These are phyloP conservation scores for Boletus tomentosulus DNA, from an alignment of 768 basidiomycete species.

Conservation along the genomic window DNA sequence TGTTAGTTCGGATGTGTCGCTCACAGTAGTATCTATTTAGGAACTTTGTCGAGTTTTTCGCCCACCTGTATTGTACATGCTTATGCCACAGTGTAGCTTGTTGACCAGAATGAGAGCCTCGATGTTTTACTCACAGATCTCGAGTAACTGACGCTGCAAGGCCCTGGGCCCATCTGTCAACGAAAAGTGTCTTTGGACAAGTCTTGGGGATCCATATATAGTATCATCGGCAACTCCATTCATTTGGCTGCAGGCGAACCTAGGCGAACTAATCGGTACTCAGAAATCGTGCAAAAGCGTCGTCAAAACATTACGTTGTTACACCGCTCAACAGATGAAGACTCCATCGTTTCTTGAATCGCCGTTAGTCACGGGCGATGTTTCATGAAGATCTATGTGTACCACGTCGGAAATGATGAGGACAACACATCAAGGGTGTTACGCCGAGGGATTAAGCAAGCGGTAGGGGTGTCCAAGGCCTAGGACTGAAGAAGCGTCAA, in stretches of 20 bases:
- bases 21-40: constrained; percentile 16
- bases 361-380: background rate
- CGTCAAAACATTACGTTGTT: too few relatives aligned
- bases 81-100: constrained; percentile 1
- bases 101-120: background rate
- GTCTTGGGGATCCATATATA: too few relatives aligned
- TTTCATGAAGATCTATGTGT: background rate
- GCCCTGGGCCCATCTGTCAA: too few relatives aligned
- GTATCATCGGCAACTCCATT: too few relatives aligned
- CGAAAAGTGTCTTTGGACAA: too few relatives aligned
- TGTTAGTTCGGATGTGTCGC: background rate
- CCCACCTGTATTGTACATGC: constrained; percentile 5
- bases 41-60: background rate
- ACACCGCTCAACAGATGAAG: background rate
- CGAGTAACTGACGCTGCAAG: background rate
- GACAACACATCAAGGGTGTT: background rate
- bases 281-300: too few relatives aligned
- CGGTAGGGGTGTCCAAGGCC: background rate
- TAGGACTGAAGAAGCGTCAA: background rate
- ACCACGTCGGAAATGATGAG: background rate
- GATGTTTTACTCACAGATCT: background rate
- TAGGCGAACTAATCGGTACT: too few relatives aligned
- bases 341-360: background rate
- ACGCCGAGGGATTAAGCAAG: background rate
- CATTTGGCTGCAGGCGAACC: too few relatives aligned